Conservation (phyloP, 2,329 filamentous ascomycete genomes). For the Sporothrix curviconia region DNA sequence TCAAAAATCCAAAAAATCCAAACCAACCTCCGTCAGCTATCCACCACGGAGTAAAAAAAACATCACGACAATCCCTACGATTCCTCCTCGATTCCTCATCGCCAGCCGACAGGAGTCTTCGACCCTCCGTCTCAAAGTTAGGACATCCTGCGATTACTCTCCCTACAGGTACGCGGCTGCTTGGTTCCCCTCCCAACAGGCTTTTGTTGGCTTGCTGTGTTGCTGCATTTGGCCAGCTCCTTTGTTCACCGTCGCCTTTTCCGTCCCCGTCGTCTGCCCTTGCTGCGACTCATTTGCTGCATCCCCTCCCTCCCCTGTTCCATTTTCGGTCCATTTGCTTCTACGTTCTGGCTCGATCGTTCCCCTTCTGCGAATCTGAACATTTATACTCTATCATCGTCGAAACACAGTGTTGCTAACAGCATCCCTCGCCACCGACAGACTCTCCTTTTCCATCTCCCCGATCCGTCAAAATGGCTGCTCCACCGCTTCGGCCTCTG, state of each 20-base stretch:
- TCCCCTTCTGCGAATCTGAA: background rate
- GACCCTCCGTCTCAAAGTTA: background rate
- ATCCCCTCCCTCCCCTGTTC: background rate
- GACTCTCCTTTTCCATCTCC: conserved; percentile 18
- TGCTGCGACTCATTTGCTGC: background rate
- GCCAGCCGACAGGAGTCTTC: conserved; percentile 8
- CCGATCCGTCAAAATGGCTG: conserved; percentile 49
- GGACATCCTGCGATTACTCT: background rate
- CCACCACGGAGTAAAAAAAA: conserved; percentile 18
- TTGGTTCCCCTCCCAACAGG: background rate
- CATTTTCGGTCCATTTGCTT: background rate
- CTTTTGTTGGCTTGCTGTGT: background rate
- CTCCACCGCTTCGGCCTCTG: conserved; percentile 53
- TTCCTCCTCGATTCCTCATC: background rate
- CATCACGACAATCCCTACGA: conserved; percentile 8
- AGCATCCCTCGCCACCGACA: conserved; percentile 15
- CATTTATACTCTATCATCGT: background rate
- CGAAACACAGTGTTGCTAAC: conserved; percentile 17
- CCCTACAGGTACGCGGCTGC: background rate
- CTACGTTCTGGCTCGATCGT: no score
- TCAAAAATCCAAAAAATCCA: conserved; percentile 37
- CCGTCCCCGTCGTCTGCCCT: conserved; percentile 3
- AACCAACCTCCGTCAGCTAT: conserved; percentile 16
- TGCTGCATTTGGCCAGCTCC: background rate
- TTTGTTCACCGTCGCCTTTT: conserved; percentile 4